A percentile compares a stretch with the other conserved stretches of the same genome.
Conservation (phyloP, 176 grass and related monocot genomes). For the Triticum timopheevii region DNA sequence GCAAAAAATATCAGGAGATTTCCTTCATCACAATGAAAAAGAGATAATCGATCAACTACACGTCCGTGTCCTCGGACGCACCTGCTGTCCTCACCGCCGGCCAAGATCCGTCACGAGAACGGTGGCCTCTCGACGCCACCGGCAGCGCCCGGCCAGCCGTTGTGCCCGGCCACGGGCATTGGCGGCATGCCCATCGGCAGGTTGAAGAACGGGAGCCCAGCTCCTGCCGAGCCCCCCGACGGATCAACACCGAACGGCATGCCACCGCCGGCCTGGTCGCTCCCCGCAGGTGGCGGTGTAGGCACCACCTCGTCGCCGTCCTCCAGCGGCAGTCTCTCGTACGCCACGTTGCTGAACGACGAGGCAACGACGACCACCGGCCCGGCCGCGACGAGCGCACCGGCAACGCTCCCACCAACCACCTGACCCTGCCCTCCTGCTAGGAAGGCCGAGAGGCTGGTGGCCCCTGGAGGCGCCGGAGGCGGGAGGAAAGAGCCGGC, state of each 20-base stretch:
- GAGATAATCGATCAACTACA: slow-evolving; percentile 9
- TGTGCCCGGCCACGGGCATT: slow-evolving; percentile 70
- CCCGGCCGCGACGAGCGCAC: slow-evolving; percentile 70
- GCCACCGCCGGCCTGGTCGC: slow-evolving; percentile 35
- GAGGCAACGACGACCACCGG: slow-evolving; percentile 85
- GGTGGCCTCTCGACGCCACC: slow-evolving; percentile 41
- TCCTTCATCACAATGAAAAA: slow-evolving; percentile 34
- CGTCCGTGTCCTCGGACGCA: slow-evolving; percentile 30
- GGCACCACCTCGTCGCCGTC: slow-evolving; percentile 73
- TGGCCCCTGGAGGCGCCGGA: slow-evolving; percentile 89
- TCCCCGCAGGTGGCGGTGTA: slow-evolving; percentile 1
- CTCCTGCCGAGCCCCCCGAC: slow-evolving; percentile 8
- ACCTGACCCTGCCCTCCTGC: slow-evolving; percentile 82
- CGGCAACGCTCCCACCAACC: slow-evolving; percentile 77
- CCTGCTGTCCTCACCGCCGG: not conserved
- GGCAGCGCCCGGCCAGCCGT: slow-evolving; percentile 39
- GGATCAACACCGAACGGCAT: slow-evolving; percentile 28
- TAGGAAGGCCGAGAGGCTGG: slow-evolving; percentile 83
- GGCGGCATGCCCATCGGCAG: slow-evolving; percentile 75
- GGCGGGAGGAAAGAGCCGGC: slow-evolving; percentile 94
- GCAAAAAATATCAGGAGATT: slow-evolving; percentile 36
- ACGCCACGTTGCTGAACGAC: slow-evolving; percentile 98
- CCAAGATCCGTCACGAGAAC: slow-evolving; percentile 34
- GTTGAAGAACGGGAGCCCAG: slow-evolving; percentile 80
- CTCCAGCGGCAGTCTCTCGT: slow-evolving; percentile 94